A percentile compares a stretch with the other conserved stretches of the same genome.
Evolutionary conservation across 441 rosid species (phyloP).

Genomic region (Melastoma candidum): DNA sequence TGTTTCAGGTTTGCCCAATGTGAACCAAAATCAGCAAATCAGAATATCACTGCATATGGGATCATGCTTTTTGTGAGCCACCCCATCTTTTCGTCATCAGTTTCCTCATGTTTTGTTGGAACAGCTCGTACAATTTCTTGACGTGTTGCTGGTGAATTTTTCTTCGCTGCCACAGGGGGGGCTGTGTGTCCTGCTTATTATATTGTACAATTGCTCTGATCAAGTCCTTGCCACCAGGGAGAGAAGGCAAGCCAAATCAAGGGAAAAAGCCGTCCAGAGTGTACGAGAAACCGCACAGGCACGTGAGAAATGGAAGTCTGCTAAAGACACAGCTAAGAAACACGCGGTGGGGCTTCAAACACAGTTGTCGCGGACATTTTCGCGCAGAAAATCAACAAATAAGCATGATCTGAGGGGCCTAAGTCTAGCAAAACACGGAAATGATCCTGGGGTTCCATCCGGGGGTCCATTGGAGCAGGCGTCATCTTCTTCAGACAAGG

Average conservation of each 20-base stretch:
- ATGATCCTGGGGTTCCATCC: conserved; percentile 17
- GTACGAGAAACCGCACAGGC: conserved; percentile 74
- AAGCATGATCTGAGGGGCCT: conserved; percentile 29
- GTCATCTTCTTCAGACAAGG: too few species aligned
- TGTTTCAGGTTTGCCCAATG: conserved; percentile 77
- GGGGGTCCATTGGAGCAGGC: conserved; percentile 22
- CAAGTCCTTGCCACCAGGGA: conserved; percentile 89
- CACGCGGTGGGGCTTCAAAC: conserved; percentile 58
- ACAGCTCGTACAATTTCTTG: too few species aligned
- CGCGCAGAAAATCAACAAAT: conserved; percentile 46
- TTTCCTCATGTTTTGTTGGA: too few species aligned
- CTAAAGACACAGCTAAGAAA: conserved; percentile 78
- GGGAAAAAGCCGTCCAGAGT: conserved; percentile 84
- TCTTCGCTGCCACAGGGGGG: conserved; percentile 37
- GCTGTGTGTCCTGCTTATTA: conserved; percentile 52
- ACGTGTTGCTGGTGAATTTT: too few species aligned
- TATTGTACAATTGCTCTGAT: conserved; percentile 91
- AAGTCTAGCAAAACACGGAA: too few species aligned
- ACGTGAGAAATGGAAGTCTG: conserved; percentile 83
- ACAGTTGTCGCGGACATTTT: conserved; percentile 74
- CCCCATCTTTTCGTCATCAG: conserved; percentile 10
- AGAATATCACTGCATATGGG: conserved; percentile 84
- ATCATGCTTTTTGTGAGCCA: conserved; percentile 75
- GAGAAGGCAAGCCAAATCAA: conserved; percentile 67
- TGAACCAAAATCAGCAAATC: conserved; percentile 62